Conservation (phyloP, 371 early-diverging fungal genomes). For the Neoconidiobolus thromboides region DNA sequence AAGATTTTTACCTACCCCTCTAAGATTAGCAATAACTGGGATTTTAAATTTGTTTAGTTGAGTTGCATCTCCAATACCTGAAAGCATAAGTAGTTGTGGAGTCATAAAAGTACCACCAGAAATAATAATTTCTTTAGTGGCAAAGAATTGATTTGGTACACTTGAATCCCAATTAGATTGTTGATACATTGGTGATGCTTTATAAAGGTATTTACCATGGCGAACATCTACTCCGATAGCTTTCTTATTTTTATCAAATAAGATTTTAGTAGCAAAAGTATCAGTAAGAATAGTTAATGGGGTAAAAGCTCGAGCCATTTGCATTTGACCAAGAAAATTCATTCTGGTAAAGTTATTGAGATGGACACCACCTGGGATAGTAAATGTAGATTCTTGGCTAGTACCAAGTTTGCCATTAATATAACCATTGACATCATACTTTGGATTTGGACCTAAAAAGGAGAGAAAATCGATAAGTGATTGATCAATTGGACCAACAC, state of each 20-base stretch:
- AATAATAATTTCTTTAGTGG: conserved; percentile 14
- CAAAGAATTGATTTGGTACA: background rate
- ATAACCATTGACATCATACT: background rate
- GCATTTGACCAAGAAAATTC: background rate
- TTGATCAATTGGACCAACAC: background rate
- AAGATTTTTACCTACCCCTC: conserved; percentile 1
- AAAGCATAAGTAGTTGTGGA: conserved; percentile 14
- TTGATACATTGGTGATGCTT: background rate
- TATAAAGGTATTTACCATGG: background rate
- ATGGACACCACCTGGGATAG: background rate
- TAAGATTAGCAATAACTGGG: background rate
- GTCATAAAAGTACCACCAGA: conserved; percentile 12
- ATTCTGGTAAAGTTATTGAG: background rate
- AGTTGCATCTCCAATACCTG: conserved; percentile 10
- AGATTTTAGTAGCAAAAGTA: background rate
- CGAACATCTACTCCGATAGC: background rate
- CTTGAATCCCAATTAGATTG: background rate
- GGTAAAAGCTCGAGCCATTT: background rate
- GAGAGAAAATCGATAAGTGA: background rate
- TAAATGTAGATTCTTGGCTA: background rate
- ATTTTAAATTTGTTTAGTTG: background rate
- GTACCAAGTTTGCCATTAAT: background rate
- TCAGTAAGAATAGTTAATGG: conserved; percentile 4
- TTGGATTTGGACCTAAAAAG: background rate
- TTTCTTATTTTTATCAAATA: background rate